Base-by-base conservation (phyloP, 768 basidiomycete genomes). In the Boletus rubroflammeus region DNA sequence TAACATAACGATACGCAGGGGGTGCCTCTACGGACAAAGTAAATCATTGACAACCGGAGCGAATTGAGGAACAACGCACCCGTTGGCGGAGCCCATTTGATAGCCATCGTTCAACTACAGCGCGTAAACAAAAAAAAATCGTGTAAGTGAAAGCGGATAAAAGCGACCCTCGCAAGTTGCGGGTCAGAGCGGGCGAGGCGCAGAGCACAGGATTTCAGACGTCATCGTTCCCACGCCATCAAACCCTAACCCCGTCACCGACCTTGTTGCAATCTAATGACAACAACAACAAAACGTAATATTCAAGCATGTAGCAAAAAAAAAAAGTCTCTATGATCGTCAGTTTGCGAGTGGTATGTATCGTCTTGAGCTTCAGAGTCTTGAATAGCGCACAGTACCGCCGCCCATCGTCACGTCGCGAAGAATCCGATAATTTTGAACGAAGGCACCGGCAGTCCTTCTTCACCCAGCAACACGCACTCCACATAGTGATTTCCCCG, bases 351-450 rank as follows among this genome's bases (percentile, higher is more conserved):
- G 23, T 14, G 4, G 17, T n/a, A n/a, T n/a, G 10, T 17, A 23
- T 13, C 11, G 11, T 36, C 32, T 6, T 6, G 43, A 34, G 4
- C 17, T 23, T 6, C 34, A 3, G 40, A 19, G 28, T 31, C n/a
- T 15, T 21, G 23, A 13, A 50, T n/a, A n/a, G 14, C 43, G 14
- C 3, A n/a, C 14, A 14, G 8, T 21, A 39, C 25, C 14, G 2
- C 34, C 13, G 4, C 5, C 25, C 17, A 13, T 23, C 7, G 29
- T 69, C 70, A 94, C 48, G 88, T 88, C 41, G 92, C 75, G 68
- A 94, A 97, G 59, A 98, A 79, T 38, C 96, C 96, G 32, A 97
- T 80, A 58, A 98, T 84, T 75, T 90, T 96, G 79, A 98, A 98
- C 42, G 82, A 75, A 8, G 87, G 81, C 8, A 94, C 86, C 50